A percentile compares a stretch with the other conserved stretches of the same genome.
phyloP scores from a whole-genome alignment of 768 basidiomycete genomes.

The Lactarius sanguifluus region DNA sequence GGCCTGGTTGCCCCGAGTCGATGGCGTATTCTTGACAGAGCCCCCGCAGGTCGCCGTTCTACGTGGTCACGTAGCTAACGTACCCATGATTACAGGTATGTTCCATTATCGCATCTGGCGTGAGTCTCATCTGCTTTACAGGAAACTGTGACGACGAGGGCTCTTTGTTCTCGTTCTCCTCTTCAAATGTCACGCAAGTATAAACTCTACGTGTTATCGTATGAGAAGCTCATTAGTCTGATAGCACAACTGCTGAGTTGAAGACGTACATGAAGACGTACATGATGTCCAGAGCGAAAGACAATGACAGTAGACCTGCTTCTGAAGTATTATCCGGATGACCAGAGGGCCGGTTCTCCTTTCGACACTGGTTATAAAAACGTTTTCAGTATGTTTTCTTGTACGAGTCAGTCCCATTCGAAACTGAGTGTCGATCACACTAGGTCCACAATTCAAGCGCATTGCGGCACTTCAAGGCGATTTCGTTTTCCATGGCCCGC shows the following conservation, averaged over 20 bases:
- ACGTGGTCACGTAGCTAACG: constrained; percentile 29
- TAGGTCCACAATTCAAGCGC: constrained; percentile 28
- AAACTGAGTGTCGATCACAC: not conserved
- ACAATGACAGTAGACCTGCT: constrained; percentile 28
- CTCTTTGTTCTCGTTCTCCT: constrained; percentile 40
- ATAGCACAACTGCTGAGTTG: constrained; percentile 1
- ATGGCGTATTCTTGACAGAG: constrained; percentile 33
- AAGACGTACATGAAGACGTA: constrained; percentile 22
- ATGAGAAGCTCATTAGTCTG: not conserved
- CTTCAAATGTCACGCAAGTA: constrained; percentile 36
- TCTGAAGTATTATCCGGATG: constrained; percentile 31
- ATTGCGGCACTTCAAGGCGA: constrained; percentile 26
- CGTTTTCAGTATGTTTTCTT: constrained; percentile 34
- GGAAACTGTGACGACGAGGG: constrained; percentile 63
- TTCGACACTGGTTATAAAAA: constrained; percentile 27
- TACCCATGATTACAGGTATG: constrained; percentile 31
- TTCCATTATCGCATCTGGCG: not conserved
- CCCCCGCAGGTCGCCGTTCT: constrained; percentile 30
- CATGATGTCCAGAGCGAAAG: constrained; percentile 32
- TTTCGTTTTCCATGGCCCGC: constrained; percentile 28
- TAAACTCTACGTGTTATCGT: not conserved
- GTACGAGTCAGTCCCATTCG: not conserved
- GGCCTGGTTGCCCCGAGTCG: constrained; percentile 34
- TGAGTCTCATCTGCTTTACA: constrained; percentile 23
- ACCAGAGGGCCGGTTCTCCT: constrained; percentile 22